phyloP scores from a whole-genome alignment of 495 filamentous ascomycete genomes.

The Pseudomonodictys pantanalensis region DNA sequence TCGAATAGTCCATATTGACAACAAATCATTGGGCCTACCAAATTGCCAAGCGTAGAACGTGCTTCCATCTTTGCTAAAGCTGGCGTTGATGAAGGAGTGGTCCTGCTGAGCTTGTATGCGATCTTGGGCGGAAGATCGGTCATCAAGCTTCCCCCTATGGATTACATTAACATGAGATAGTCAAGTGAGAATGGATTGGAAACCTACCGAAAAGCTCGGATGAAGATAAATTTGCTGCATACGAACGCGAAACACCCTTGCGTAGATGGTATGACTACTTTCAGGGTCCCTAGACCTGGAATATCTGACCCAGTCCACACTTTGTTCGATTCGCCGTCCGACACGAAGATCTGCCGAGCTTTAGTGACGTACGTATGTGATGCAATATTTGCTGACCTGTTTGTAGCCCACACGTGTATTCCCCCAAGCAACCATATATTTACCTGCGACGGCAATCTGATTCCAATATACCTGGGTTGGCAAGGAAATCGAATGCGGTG shows the following conservation, averaged over 20 bases:
- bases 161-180: background rate
- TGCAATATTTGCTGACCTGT: background rate
- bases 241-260: slow-evolving; percentile 1
- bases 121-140: background rate
- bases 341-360: background rate
- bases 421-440: slow-evolving; percentile 3
- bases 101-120: background rate
- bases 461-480: background rate
- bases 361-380: background rate
- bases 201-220: background rate
- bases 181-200: background rate
- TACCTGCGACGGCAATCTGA: background rate
- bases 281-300: background rate
- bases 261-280: background rate
- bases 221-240: background rate
- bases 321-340: background rate
- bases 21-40: background rate
- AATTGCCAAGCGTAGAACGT: slow-evolving; percentile 3
- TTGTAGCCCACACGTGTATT: background rate
- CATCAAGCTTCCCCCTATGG: background rate
- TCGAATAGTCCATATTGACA: slow-evolving; percentile 1
- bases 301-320: background rate
- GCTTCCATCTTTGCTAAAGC: slow-evolving; percentile 5
- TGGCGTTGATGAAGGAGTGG: background rate
- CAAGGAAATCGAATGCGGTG: background rate